Conservation (phyloP, 23 red algal genomes). For the Porphyridium purpureum region DNA sequence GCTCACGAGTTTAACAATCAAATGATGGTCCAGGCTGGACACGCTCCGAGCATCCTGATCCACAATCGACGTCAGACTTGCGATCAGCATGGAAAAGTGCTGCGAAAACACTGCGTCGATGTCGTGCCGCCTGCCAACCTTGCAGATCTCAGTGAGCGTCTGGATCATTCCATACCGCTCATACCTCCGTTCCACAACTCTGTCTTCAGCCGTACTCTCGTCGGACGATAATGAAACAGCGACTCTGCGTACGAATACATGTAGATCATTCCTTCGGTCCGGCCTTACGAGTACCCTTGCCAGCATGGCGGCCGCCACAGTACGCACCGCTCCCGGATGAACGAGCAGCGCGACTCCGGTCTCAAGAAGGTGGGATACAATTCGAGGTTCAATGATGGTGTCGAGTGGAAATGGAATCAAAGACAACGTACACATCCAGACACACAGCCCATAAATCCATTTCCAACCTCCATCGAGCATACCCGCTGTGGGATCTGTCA, state of each 20-base stretch:
- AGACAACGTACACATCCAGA: constrained; percentile 23
- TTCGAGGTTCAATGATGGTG: constrained; percentile 7
- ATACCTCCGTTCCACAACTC: background rate
- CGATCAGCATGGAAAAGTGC: no score
- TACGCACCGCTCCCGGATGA: constrained; percentile 6
- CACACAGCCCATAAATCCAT: constrained; percentile 24
- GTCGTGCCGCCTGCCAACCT: no score
- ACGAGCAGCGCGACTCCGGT: constrained; percentile 2
- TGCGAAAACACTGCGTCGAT: no score
- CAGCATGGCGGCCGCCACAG: constrained; percentile 18
- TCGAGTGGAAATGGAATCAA: constrained; percentile 34
- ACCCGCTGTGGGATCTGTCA: no score
- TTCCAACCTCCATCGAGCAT: no score
- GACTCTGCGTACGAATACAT: no score
- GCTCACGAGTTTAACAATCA: no score
- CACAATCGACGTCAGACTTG: no score
- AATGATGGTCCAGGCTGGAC: no score
- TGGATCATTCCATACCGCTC: background rate
- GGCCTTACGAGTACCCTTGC: constrained; percentile 7
- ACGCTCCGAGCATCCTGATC: no score
- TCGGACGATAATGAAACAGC: constrained; percentile 8
- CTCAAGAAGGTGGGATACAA: constrained; percentile 3
- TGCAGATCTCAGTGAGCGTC: background rate
- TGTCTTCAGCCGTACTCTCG: background rate
- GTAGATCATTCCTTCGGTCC: constrained; percentile 3